Conservation (phyloP, 495 filamentous ascomycete genomes). For the Umbilicaria muhlenbergii region DNA sequence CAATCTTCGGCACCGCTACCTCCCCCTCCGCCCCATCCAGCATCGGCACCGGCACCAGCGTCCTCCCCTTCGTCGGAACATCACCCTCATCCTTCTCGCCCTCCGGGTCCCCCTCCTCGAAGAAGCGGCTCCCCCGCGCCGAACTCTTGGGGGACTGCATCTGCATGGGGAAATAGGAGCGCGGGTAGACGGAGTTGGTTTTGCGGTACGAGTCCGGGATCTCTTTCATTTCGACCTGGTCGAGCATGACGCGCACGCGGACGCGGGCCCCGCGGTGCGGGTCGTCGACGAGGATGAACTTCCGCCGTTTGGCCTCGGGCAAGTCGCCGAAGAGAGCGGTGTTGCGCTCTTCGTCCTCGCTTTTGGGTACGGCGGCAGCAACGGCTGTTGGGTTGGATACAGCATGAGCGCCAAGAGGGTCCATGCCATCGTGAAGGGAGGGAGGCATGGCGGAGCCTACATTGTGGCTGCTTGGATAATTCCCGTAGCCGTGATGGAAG, state of each 20-base stretch:
- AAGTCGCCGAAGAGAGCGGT: slow-evolving; percentile 70
- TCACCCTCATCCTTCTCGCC: slow-evolving; percentile 38
- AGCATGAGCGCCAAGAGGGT: slow-evolving; percentile 29
- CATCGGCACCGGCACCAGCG: slow-evolving; percentile 55
- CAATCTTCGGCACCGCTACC: slow-evolving; percentile 57
- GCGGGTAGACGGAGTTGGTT: slow-evolving; percentile 73
- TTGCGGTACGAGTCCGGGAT: slow-evolving; percentile 89
- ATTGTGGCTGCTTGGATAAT: slow-evolving; percentile 39
- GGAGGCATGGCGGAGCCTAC: slow-evolving; percentile 50
- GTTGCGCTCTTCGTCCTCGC: slow-evolving; percentile 29
- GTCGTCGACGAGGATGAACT: slow-evolving; percentile 93
- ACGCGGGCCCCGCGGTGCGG: slow-evolving; percentile 59
- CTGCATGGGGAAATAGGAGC: slow-evolving; percentile 75
- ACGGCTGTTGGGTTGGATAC: slow-evolving; percentile 25
- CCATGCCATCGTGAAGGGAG: slow-evolving; percentile 52
- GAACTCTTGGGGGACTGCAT: slow-evolving; percentile 57
- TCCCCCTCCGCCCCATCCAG: slow-evolving; percentile 54
- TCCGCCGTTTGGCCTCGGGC: slow-evolving; percentile 76
- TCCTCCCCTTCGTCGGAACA: slow-evolving; percentile 30
- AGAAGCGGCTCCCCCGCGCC: slow-evolving; percentile 46
- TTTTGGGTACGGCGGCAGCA: slow-evolving; percentile 16
- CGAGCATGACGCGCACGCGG: slow-evolving; percentile 74
- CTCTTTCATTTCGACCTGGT: slow-evolving; percentile 78
- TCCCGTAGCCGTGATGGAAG: slow-evolving; percentile 59
- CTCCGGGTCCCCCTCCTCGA: slow-evolving; percentile 38